A percentile compares a stretch with the other conserved stretches of the same genome.
Conservation (phyloP, 805 yeast species). For the Candida nonsorbophila region DNA sequence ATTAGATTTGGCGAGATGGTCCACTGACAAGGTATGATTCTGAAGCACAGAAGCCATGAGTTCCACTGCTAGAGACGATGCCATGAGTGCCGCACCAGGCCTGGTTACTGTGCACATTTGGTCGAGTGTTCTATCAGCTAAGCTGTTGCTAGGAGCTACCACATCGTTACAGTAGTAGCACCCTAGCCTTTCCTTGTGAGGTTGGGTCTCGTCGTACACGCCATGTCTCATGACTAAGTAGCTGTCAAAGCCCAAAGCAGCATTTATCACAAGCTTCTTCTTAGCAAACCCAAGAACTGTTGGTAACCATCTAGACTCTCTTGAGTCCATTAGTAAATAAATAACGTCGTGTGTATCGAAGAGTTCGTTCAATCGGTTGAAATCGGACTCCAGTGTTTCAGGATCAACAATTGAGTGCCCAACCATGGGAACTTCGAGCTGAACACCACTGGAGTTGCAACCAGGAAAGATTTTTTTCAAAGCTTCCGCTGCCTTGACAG, state of each 20-base stretch:
- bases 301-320: conserved; percentile 98
- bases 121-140: conserved; percentile 84
- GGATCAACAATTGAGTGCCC: conserved; percentile 80
- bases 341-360: conserved; percentile 69
- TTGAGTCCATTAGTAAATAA: conserved; percentile 83
- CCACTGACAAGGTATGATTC: too few relatives aligned
- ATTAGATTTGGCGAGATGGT: conserved; percentile 45
- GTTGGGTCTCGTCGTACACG: too few relatives aligned
- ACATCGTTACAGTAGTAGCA: conserved; percentile 97
- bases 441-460: conserved; percentile 56
- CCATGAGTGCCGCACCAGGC: conserved; percentile 90
- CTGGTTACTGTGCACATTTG: conserved; percentile 99
- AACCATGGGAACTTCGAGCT: conserved; percentile 87
- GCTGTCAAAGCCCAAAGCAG: conserved; percentile 93
- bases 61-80: conserved; percentile 84
- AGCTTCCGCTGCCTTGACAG: conserved; percentile 69
- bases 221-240: conserved; percentile 95
- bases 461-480: conserved; percentile 75
- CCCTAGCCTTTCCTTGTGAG: conserved; percentile 51
- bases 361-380: conserved; percentile 44
- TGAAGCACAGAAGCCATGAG: conserved; percentile 70
- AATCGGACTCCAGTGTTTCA: conserved; percentile 43
- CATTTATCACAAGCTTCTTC: conserved; percentile 75
- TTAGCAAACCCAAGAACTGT: conserved; percentile 68
- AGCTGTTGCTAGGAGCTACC: conserved; percentile 85